A percentile compares a stretch with the other conserved stretches of the same genome.
Evolutionary conservation across 768 basidiomycete species (phyloP).

Genomic region (Boletus insuetus): DNA sequence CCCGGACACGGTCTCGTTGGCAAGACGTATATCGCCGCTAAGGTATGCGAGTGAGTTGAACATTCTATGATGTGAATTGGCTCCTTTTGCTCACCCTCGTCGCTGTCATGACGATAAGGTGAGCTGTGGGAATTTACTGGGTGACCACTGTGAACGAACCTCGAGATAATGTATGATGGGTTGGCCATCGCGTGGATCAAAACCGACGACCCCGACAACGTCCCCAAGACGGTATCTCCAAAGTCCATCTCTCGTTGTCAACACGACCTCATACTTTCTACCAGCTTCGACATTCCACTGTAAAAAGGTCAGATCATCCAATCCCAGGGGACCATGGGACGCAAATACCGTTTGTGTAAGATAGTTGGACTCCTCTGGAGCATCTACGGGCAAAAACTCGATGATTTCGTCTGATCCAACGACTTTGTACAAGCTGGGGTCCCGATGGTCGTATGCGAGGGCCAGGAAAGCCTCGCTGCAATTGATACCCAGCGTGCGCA

Average conservation of each 20-base stretch:
- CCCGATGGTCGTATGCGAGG: conserved; percentile 21
- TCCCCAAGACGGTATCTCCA: conserved; percentile 25
- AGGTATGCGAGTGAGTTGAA: not conserved
- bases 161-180: conserved; percentile 23
- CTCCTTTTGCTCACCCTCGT: conserved; percentile 16
- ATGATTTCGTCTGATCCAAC: conserved; percentile 26
- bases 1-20: conserved; percentile 22
- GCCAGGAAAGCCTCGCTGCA: conserved; percentile 24
- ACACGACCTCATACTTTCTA: conserved; percentile 17
- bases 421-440: conserved; percentile 22
- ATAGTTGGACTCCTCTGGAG: conserved; percentile 21
- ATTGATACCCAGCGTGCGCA: conserved; percentile 20
- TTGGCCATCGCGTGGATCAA: conserved; percentile 22
- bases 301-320: not conserved
- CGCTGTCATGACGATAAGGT: conserved; percentile 6
- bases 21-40: conserved; percentile 19
- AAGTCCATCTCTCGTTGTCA: conserved; percentile 27
- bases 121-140: not conserved
- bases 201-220: conserved; percentile 19
- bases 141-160: conserved; percentile 6
- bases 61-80: no score
- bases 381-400: conserved; percentile 17
- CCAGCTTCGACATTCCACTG: conserved; percentile 22
- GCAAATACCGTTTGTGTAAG: conserved; percentile 16
- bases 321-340: not conserved